Evolutionary conservation across 1,284 basidiomycete species (phyloP).

Genomic region (Megacollybia platyphylla): DNA sequence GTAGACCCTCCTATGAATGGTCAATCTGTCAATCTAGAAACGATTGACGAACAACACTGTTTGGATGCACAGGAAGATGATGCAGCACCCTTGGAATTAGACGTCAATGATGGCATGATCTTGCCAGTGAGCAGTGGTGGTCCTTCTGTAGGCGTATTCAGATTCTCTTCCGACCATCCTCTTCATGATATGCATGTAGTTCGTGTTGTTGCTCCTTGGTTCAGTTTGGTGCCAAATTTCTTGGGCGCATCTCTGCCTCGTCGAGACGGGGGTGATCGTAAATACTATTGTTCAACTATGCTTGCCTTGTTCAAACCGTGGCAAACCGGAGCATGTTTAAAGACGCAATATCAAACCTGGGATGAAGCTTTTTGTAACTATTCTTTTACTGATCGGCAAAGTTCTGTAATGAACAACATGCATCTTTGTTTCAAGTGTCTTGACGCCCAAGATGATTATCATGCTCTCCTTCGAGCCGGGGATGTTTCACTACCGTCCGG

Average conservation of each 20-base stretch:
- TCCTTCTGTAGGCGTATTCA: no score
- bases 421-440: constrained; percentile 14
- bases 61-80: no score
- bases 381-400: constrained; percentile 7
- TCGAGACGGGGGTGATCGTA: constrained; percentile 13
- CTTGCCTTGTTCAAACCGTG: neutral
- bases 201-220: constrained; percentile 9
- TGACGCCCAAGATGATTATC: constrained; percentile 13
- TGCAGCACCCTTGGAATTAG: no score
- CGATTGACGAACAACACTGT: no score
- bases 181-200: neutral
- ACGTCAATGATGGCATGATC: no score
- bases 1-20: no score
- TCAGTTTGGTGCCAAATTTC: neutral
- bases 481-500: neutral
- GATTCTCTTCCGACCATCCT: neutral
- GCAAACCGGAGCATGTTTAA: constrained; percentile 4
- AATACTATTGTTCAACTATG: neutral
- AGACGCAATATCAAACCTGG: constrained; percentile 9
- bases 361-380: constrained; percentile 11
- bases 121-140: no score
- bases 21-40: no score
- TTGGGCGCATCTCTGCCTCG: neutral
- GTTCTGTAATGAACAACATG: constrained; percentile 12
- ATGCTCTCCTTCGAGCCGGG: constrained; percentile 3